Evolutionary conservation across 2,329 filamentous ascomycete genomes (phyloP).

Genomic region (Penicillium fuscoglaucum): DNA sequence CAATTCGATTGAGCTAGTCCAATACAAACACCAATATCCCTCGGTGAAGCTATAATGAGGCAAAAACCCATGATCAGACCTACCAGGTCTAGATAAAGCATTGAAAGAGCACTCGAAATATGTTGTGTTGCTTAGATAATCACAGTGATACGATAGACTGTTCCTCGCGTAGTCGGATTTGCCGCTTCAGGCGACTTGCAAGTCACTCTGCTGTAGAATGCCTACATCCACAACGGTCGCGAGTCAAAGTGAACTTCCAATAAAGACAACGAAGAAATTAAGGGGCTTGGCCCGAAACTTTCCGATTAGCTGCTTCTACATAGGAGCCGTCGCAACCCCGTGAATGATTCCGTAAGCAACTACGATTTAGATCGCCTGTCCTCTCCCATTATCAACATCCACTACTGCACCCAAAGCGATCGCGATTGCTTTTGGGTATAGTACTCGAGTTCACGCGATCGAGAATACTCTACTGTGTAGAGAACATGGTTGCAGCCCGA

Average conservation of each 20-base stretch:
- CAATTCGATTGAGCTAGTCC: too few species aligned
- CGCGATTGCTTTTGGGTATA: too few species aligned
- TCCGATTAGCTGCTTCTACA: not conserved
- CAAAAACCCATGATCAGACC: not conserved
- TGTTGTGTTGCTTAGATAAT: too few species aligned
- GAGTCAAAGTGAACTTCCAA: not conserved
- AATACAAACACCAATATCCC: not conserved
- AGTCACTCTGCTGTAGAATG: not conserved
- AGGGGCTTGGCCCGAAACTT: not conserved
- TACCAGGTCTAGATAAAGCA: not conserved
- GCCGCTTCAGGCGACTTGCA: too few species aligned
- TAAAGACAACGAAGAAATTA: not conserved
- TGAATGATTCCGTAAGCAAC: not conserved
- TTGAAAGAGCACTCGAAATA: not conserved
- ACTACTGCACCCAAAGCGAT: not conserved
- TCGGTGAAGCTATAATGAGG: not conserved
- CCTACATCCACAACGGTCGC: slow-evolving; percentile 1
- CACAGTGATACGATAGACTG: too few species aligned
- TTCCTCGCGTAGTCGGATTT: too few species aligned
- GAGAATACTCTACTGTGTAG: too few species aligned
- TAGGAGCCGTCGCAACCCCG: not conserved
- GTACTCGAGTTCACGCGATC: too few species aligned
- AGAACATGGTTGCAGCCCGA: too few species aligned
- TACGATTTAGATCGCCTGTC: not conserved
- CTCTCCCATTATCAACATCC: not conserved